Evolutionary conservation across 495 filamentous ascomycete genomes (phyloP).

Genomic region (Physcia stellaris): DNA sequence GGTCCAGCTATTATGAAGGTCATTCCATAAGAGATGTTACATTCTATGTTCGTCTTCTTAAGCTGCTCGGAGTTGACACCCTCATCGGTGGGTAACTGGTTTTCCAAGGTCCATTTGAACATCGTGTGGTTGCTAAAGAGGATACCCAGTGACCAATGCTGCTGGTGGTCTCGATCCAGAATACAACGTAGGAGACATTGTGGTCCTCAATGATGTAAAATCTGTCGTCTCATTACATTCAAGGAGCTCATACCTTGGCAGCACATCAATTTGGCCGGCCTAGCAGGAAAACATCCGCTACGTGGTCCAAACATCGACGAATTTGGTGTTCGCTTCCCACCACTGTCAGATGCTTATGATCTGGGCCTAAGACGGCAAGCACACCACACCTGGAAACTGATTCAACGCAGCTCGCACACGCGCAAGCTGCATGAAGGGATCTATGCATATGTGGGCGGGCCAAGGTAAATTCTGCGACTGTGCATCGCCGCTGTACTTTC

Average conservation of each 20-base stretch:
- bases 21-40: slow-evolving; percentile 54
- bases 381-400: slow-evolving; percentile 46
- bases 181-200: slow-evolving; percentile 59
- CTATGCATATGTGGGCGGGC: slow-evolving; percentile 62
- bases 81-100: slow-evolving; percentile 38
- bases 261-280: slow-evolving; percentile 64
- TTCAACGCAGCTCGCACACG: slow-evolving; percentile 22
- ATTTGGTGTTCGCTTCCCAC: slow-evolving; percentile 57
- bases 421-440: slow-evolving; percentile 55
- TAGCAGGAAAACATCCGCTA: slow-evolving; percentile 57
- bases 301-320: slow-evolving; percentile 55
- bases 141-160: slow-evolving; percentile 52
- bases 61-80: slow-evolving; percentile 48
- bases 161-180: slow-evolving; percentile 58
- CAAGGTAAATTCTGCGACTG: slow-evolving; percentile 35
- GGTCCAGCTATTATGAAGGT: slow-evolving; percentile 60
- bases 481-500: background rate
- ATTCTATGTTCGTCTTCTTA: slow-evolving; percentile 59
- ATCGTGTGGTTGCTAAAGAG: background rate
- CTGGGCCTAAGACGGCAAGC: slow-evolving; percentile 46
- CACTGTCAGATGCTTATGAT: slow-evolving; percentile 67
- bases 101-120: background rate
- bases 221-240: background rate
- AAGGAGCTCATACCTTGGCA: slow-evolving; percentile 21
- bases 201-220: slow-evolving; percentile 55